A percentile compares a stretch with the other conserved stretches of the same genome.
Evolutionary conservation across 2,329 filamentous ascomycete genomes (phyloP).

Genomic region (Macroventuria anomochaeta): DNA sequence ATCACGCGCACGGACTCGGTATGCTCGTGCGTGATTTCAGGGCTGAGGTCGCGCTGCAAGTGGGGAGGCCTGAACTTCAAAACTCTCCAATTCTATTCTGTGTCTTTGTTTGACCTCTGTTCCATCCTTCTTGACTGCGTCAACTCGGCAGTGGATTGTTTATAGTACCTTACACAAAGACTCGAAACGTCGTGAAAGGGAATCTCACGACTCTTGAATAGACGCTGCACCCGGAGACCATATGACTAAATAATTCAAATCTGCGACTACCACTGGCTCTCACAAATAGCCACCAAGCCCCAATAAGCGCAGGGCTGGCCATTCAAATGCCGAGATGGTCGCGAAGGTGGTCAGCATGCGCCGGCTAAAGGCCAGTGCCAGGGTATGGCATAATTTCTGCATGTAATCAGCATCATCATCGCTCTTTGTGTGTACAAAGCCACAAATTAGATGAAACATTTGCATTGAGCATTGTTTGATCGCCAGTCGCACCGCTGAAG

Average conservation of each 20-base stretch:
- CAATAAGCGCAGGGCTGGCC: background rate
- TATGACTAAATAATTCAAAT: background rate
- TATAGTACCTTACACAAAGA: background rate
- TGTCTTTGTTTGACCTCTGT: background rate
- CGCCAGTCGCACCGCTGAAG: no score
- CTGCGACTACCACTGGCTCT: conserved; percentile 4
- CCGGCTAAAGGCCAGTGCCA: conserved; percentile 6
- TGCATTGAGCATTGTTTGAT: background rate
- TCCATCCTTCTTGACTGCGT: background rate
- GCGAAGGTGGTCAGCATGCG: conserved; percentile 15
- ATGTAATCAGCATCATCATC: conserved; percentile 7
- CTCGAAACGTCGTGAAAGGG: background rate
- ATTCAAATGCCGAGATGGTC: background rate
- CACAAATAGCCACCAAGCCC: conserved; percentile 5
- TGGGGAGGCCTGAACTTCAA: background rate
- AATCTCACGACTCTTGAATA: background rate
- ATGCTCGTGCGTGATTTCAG: conserved; percentile 11
- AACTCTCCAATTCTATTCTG: background rate
- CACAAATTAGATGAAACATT: background rate
- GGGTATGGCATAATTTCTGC: conserved; percentile 8
- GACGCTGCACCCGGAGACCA: background rate
- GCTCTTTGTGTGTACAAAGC: background rate
- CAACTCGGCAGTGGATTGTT: background rate
- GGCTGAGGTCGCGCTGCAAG: conserved; percentile 4
- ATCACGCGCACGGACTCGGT: no score